These are phyloP conservation scores for Stentor coeruleus DNA, from an alignment of 73 alveolate genomes.

Conservation along the genomic window DNA sequence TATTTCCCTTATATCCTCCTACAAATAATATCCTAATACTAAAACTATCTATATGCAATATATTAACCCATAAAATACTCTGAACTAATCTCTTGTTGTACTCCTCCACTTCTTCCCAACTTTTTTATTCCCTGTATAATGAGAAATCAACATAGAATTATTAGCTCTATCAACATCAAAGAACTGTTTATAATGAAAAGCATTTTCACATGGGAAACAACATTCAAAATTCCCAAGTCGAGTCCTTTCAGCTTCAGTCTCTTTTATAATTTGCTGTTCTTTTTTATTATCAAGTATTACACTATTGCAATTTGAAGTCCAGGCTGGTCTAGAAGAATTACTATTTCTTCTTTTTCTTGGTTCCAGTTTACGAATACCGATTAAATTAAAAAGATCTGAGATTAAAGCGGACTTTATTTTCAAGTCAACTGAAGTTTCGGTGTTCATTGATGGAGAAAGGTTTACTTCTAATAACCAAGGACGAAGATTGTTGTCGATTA, in stretches of 20 bases:
- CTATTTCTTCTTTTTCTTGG: background rate
- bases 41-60: too few species aligned
- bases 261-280: slow-evolving; percentile 47
- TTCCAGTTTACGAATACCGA: slow-evolving; percentile 40
- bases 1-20: too few species aligned
- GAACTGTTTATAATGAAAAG: slow-evolving; percentile 60
- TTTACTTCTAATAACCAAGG: slow-evolving; percentile 88
- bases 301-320: background rate
- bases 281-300: background rate
- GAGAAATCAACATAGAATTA: slow-evolving; percentile 42
- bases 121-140: slow-evolving; percentile 23
- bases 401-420: slow-evolving; percentile 57
- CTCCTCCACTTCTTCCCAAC: too few species aligned
- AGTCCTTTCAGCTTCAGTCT: slow-evolving; percentile 55
- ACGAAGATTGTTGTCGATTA: slow-evolving; percentile 62
- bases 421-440: slow-evolving; percentile 60
- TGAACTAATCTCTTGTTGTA: too few species aligned
- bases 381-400: slow-evolving; percentile 64
- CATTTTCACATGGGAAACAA: slow-evolving; percentile 55
- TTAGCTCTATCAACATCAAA: slow-evolving; percentile 72
- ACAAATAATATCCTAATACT: too few species aligned
- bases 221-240: slow-evolving; percentile 61
- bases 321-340: background rate
- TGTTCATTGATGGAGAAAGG: slow-evolving; percentile 68
- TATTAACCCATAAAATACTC: too few species aligned